Evolutionary conservation across 192 early-diverging fungal species (phyloP).

Genomic region (Cetraspora pellucida): DNA sequence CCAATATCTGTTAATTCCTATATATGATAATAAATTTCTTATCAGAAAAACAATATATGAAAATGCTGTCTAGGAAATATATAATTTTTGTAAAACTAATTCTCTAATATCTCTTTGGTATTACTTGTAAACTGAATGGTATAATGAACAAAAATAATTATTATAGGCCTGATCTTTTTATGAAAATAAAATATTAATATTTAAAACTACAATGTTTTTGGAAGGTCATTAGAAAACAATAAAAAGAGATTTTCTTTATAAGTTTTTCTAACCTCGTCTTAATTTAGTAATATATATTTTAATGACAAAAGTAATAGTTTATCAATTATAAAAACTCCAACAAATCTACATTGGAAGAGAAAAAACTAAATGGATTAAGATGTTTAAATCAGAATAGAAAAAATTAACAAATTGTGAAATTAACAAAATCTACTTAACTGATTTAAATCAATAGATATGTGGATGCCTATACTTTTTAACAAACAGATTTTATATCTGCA

Average conservation of each 20-base stretch:
- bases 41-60: neutral
- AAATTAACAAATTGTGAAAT: neutral
- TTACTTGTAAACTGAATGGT: neutral
- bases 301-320: neutral
- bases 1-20: conserved; percentile 14
- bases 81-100: conserved; percentile 23
- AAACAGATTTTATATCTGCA: conserved; percentile 10
- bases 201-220: conserved; percentile 6
- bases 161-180: neutral
- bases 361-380: conserved; percentile 17
- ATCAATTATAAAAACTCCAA: neutral
- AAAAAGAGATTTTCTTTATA: conserved; percentile 20
- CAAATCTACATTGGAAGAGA: neutral
- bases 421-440: conserved; percentile 12
- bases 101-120: neutral
- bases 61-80: conserved; percentile 17
- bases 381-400: conserved; percentile 20
- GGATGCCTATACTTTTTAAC: conserved; percentile 7
- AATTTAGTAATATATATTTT: conserved; percentile 11
- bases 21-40: neutral
- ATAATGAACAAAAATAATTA: neutral
- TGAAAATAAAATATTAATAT: conserved; percentile 13
- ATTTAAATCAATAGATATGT: neutral
- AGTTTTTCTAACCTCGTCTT: conserved; percentile 5
- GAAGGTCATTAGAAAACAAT: neutral